These are phyloP conservation scores for Naegleria gruberi DNA, from an alignment of 208 protist genomes.

Conservation along the genomic window DNA sequence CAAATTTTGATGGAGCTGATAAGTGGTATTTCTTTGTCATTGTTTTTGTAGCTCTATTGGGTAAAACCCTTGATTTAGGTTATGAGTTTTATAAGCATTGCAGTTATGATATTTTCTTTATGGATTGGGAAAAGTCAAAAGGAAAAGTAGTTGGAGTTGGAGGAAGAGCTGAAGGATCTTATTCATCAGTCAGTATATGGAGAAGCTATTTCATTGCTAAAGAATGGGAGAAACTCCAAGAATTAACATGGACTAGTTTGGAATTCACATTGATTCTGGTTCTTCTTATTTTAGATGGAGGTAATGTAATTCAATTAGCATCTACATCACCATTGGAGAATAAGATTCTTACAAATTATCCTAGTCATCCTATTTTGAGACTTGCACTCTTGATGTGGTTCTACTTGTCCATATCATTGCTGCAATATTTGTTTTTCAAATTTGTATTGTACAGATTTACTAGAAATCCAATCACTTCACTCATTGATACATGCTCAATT, in stretches of 20 bases:
- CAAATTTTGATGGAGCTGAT: background rate
- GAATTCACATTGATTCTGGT: slow-evolving; percentile 19
- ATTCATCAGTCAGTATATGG: slow-evolving; percentile 21
- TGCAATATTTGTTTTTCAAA: slow-evolving; percentile 16
- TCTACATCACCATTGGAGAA: background rate
- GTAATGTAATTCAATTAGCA: background rate
- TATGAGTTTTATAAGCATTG: slow-evolving; percentile 12
- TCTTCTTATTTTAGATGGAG: slow-evolving; percentile 14
- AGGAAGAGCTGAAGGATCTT: slow-evolving; percentile 1
- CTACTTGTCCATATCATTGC: background rate
- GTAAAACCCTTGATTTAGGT: slow-evolving; percentile 20
- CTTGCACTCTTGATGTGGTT: background rate
- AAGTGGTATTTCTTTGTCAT: background rate
- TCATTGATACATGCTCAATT: slow-evolving; percentile 76
- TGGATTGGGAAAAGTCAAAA: slow-evolving; percentile 33
- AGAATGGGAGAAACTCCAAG: slow-evolving; percentile 30
- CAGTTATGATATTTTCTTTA: slow-evolving; percentile 28
- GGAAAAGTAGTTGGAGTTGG: slow-evolving; percentile 20
- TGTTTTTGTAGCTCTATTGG: background rate
- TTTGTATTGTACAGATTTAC: slow-evolving; percentile 65
- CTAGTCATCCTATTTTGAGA: slow-evolving; percentile 8
- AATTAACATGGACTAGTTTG: background rate
- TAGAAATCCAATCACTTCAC: slow-evolving; percentile 65
- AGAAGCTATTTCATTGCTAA: slow-evolving; percentile 21
- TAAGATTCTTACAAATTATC: background rate